Conservation (phyloP, 352 stramenopile species). For the Pythium grandisporangium region DNA sequence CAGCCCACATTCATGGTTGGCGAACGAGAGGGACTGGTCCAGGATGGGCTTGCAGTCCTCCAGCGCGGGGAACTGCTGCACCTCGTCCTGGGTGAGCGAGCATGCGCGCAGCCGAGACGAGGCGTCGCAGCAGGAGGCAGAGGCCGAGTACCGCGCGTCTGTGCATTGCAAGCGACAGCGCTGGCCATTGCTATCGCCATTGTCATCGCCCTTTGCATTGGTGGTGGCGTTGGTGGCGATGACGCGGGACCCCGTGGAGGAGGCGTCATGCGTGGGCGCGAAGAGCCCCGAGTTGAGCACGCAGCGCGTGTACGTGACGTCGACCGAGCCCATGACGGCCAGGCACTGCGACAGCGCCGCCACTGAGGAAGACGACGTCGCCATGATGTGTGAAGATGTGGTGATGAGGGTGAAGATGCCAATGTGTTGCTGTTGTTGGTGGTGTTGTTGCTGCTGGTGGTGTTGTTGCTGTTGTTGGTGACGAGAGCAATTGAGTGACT, state of each 20-base stretch:
- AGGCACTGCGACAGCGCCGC: constrained; percentile 14
- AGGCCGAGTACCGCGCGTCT: constrained; percentile 6
- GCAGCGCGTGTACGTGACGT: constrained; percentile 20
- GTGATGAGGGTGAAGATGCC: too few relatives aligned
- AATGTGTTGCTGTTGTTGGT: constrained; percentile 1
- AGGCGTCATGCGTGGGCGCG: constrained; percentile 7
- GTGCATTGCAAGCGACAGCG: constrained; percentile 16
- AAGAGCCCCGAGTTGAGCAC: constrained; percentile 31
- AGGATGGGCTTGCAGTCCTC: constrained; percentile 12
- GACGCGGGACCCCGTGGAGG: constrained; percentile 1
- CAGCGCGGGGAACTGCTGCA: too few relatives aligned
- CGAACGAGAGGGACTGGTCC: constrained; percentile 11
- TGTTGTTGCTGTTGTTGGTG: too few relatives aligned
- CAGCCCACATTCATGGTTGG: constrained; percentile 14
- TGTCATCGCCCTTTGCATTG: neutral
- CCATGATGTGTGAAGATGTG: too few relatives aligned
- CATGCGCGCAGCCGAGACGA: constrained; percentile 12
- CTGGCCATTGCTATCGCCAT: neutral
- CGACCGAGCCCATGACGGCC: constrained; percentile 8
- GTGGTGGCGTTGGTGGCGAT: neutral
- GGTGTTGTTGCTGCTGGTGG: neutral
- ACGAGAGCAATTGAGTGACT: too few relatives aligned
- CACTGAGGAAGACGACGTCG: constrained; percentile 13
- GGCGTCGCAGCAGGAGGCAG: constrained; percentile 17
- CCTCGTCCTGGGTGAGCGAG: neutral